Evolutionary conservation across 441 rosid genomes (phyloP), one percentile per base, ranked within the genome.

Genomic region (Gossypium schwendimanii): DNA sequence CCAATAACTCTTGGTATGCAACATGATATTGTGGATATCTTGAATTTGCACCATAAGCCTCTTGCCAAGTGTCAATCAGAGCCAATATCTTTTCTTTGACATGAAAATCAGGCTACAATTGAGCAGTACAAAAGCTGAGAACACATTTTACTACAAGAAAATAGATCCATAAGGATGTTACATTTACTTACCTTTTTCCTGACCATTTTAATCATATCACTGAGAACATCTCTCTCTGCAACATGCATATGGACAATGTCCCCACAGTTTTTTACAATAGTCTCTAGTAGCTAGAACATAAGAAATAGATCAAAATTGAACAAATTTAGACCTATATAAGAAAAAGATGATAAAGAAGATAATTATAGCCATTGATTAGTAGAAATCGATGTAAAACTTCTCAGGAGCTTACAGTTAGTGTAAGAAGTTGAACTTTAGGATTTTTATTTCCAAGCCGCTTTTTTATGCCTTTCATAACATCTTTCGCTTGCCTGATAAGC

Each of bases 181-280:
- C 12, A 58, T 24, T 55, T 58, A 24, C 18, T 12, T 83, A 93
- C 99, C 95, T 88, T 93, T 84, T 96, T 96, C 89, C 84, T 91
- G 17, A 80, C 93, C 78, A 96, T 87, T 82, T 75, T 90, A 76
- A 96, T 95, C 98, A 96, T 91, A 78, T 91, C 98, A 81, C 89
- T 97, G 58, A 93, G 91, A 85, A 96, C 76, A 84, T 87, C 97
- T 79, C 81, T 93, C 85, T 96, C 98, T 63, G 96, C 97, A 17
- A 93, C 97, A 79, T 96, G 96, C 97, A 91, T 91, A 82, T 90
- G 99, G 59, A 96, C 98, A 82, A 93, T 85, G 81, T 96, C 98
- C 82, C 97, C 60, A 74, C 98, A 93, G 77, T 96, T 96, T 88
- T 96, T 96, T 80, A 93, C 80, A 44, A 96, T 84, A 39, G 98